These are phyloP conservation scores for Eucalyptus sp. DNA, from an alignment of 345 rosid species.

Conservation along the genomic window DNA sequence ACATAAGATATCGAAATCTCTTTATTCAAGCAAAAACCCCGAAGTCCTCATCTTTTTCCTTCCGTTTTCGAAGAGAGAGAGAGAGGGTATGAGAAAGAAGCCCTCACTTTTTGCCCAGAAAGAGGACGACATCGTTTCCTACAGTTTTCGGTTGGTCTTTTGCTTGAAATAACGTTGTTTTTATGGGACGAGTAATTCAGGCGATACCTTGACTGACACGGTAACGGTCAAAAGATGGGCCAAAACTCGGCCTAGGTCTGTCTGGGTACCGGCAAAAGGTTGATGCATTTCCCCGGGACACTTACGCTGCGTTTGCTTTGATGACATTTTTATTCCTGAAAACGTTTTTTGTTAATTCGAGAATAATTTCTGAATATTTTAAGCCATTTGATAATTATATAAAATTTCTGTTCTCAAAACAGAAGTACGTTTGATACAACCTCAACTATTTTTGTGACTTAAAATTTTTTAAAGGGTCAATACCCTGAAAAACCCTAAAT, in stretches of 20 bases:
- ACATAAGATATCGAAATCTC: not conserved
- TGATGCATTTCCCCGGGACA: not conserved
- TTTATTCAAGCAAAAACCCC: not conserved
- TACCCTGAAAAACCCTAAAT: too few relatives aligned
- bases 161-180: not conserved
- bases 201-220: not conserved
- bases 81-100: not conserved
- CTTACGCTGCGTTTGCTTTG: too few relatives aligned
- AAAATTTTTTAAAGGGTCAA: too few relatives aligned
- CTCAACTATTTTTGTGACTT: too few relatives aligned
- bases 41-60: not conserved
- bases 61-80: not conserved
- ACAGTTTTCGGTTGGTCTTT: not conserved
- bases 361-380: too few relatives aligned
- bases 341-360: too few relatives aligned
- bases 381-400: too few relatives aligned
- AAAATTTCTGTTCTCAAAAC: too few relatives aligned
- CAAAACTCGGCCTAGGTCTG: not conserved
- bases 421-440: fast-evolving
- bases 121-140: not conserved
- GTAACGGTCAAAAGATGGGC: not conserved
- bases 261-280: not conserved
- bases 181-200: not conserved
- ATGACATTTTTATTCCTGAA: too few relatives aligned
- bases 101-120: not conserved